Evolutionary conservation across 1,284 basidiomycete genomes (phyloP).

Genomic region (Coriolopsis trogii): DNA sequence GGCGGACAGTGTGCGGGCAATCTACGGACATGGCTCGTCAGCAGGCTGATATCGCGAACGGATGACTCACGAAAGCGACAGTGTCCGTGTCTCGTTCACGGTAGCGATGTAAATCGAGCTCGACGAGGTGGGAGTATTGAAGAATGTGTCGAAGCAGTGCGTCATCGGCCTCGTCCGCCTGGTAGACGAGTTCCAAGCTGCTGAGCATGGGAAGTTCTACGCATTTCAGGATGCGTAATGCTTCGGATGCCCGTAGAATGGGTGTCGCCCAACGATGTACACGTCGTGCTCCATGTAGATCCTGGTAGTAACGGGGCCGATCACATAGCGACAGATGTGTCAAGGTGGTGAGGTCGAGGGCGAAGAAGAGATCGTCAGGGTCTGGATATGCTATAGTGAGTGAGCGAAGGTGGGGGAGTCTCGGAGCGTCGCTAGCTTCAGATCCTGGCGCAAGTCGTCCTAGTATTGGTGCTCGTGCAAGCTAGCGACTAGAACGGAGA

Average conservation of each 20-base stretch:
- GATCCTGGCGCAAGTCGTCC: too few relatives aligned
- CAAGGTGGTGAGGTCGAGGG: background rate
- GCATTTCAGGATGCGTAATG: background rate
- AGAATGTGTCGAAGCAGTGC: background rate
- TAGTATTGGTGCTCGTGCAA: background rate
- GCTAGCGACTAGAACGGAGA: background rate
- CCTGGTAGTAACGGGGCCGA: background rate
- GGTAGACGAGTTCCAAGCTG: background rate
- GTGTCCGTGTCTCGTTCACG: too few relatives aligned
- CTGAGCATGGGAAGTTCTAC: background rate
- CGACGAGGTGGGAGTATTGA: background rate
- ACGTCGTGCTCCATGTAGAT: background rate
- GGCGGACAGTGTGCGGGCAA: background rate
- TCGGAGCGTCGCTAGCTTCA: background rate
- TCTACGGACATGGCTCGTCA: background rate
- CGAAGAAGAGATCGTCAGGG: background rate
- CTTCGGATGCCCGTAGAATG: background rate
- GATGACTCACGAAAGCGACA: background rate
- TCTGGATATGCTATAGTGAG: background rate
- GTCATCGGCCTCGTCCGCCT: background rate
- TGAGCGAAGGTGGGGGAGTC: background rate
- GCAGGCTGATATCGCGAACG: background rate
- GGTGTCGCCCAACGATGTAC: background rate
- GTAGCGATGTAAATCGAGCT: background rate
- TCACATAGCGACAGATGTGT: background rate